Base-by-base conservation (phyloP, 2,329 filamentous ascomycete genomes). In the Venturia carpophila region DNA sequence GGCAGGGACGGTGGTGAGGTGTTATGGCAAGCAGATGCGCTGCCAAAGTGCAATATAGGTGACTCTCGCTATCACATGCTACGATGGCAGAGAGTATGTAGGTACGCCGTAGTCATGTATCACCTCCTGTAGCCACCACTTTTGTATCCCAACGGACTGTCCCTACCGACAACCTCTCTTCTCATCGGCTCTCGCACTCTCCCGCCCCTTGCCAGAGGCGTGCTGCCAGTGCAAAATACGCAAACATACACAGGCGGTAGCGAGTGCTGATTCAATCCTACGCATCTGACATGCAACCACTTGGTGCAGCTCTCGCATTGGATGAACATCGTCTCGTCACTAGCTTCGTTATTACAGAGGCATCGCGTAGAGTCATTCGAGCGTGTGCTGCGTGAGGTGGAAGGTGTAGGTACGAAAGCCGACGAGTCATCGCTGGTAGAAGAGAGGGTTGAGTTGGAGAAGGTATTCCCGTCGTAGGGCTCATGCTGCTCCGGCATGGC, bases 291-390 rank as follows among this genome's bases (percentile, higher is more conserved):
- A 69, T 87, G 85, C 39, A 84, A 75, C 81, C 83, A 87, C 69
- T 86, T 84, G n/a, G 77, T 81, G 74, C 84, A 87, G 30, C 81
- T 83, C 72, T 84, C 82, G 74, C 85, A 87, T 75, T 86, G 84
- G 60, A 87, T 79, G 80, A 87, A 84, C 39, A 82, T 72, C 68
- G 80, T 79, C 27, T 80, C 82, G 64, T 80, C 79, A 64, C 80
- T 83, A 49, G 83, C 79, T 63, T 78, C 75, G 19, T 80, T 79
- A 62, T 82, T 80, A 70, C 85, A 87, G 34, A 85, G 73, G 71
- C 85, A 87, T 45, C 84, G 79, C 11, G 83, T 84, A 64, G 70
- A 74, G 43, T 80, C 80, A 67, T 75, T 79, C 67, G 79, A 79
- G 24, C 80, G 78, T 68, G 77, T 82, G 67, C 79, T 81, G 47